Evolutionary conservation across 2,329 filamentous ascomycete genomes (phyloP), one percentile per base, ranked within the genome.

Genomic region (Clarireedia monteithiana): DNA sequence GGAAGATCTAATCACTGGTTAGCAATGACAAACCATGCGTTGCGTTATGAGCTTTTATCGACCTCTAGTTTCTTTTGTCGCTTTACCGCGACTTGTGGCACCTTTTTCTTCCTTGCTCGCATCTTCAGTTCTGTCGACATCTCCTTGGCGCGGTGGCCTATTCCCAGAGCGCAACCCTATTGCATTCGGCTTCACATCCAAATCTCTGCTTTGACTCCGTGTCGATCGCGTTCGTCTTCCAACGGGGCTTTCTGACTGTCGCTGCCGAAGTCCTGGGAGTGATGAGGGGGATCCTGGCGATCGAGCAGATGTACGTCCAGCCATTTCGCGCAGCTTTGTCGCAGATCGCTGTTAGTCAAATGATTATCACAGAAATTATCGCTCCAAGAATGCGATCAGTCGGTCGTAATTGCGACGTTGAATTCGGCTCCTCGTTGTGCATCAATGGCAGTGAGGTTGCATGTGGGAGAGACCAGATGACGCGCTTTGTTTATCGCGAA

Each of bases 171-270:
- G 53, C 26, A 51, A 57, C 9, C 17, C 60, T 14, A n/a, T 27
- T 10, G 36, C 48, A 15, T 50, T 45, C 55, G 61, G 48, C 38
- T 36, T 54, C 5, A 60, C 58, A n/a, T 58, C 68, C 9, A 67
- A 57, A 40, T 73, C 69, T 20, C 67, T 67, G 60, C 72, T 74
- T 52, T 66, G 67, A 53, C 72, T 74, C 53, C 72, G 66, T 6
- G 71, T 72, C 23, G 68, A 60, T 49, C 72, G 60, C 5, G 61
- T 66, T 30, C 42, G 50, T 17, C 58, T 63, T 38, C 51, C 49
- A 12, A 53, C 36, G 9, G 63, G 62, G 48, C 57, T 65, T 57
- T 54, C 59, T 45, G 63, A 58, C 47, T 45, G 48, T 14, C 44
- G 6, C 20, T 42, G 39, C 39, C 6, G 15, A 56, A 46, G 46